A percentile compares a stretch with the other conserved stretches of the same genome.
phyloP scores from a whole-genome alignment of 179 eudicot species.

The Vitellaria paradoxa region DNA sequence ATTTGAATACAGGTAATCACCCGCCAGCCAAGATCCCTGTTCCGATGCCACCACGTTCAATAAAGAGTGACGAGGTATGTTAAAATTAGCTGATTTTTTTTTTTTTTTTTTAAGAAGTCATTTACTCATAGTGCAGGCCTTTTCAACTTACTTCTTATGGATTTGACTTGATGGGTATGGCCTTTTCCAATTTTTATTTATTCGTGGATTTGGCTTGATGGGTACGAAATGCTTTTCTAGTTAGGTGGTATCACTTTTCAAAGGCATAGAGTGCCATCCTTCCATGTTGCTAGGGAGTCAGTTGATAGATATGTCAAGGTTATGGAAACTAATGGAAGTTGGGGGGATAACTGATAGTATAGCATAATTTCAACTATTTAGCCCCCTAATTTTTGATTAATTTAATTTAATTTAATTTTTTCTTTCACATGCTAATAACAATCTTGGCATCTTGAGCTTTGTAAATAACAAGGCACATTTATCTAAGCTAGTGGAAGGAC shows the following conservation, averaged over 20 bases:
- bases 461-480: too few relatives aligned
- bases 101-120: neutral
- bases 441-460: too few relatives aligned
- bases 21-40: constrained; percentile 92
- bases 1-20: constrained; percentile 57
- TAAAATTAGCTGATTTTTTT: neutral
- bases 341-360: too few relatives aligned
- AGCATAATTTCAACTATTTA: too few relatives aligned
- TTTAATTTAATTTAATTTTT: too few relatives aligned
- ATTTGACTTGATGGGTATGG: neutral
- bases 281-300: neutral
- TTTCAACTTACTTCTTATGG: neutral
- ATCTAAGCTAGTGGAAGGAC: too few relatives aligned
- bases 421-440: too few relatives aligned
- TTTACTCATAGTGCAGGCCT: neutral
- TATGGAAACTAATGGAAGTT: neutral
- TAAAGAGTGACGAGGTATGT: constrained; percentile 61
- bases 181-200: neutral
- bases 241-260: neutral
- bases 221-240: neutral
- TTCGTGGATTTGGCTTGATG: too few relatives aligned
- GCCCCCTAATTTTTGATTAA: too few relatives aligned
- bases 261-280: neutral
- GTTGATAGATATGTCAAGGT: neutral
- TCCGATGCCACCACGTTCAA: constrained; percentile 60